Percentiles rank a stretch among this genome's conserved stretches.
phyloP scores from a whole-genome alignment of 192 early-diverging fungal species.

The Coemansia sp. region DNA sequence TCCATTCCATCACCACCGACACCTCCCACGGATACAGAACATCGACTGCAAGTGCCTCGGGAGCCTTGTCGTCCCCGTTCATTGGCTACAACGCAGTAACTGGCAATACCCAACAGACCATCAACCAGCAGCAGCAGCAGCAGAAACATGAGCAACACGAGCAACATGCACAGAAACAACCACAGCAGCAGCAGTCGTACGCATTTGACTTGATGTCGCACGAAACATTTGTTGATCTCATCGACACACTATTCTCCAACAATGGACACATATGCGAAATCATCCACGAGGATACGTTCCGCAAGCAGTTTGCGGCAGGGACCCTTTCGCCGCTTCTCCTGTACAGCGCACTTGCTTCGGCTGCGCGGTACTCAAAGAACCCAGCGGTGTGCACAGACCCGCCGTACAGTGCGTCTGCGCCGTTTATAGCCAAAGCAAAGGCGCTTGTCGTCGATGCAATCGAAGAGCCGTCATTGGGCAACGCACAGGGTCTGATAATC shows the following conservation, averaged over 20 bases:
- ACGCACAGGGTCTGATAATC: constrained; percentile 53
- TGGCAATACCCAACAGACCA: constrained; percentile 1
- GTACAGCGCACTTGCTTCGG: constrained; percentile 42
- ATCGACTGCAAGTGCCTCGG: not conserved
- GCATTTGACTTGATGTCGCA: constrained; percentile 13
- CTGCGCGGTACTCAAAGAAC: constrained; percentile 46
- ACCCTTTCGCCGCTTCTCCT: constrained; percentile 48
- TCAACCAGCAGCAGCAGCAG: constrained; percentile 8
- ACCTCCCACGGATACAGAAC: not conserved
- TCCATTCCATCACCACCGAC: not conserved
- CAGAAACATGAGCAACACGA: not conserved
- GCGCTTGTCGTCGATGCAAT: constrained; percentile 39
- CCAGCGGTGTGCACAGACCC: constrained; percentile 46
- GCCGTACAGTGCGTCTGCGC: constrained; percentile 42
- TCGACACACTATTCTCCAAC: constrained; percentile 38
- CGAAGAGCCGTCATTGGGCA: constrained; percentile 50
- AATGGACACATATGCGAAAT: constrained; percentile 23
- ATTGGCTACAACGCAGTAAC: not conserved
- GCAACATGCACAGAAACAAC: not conserved
- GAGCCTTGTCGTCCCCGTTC: constrained; percentile 1
- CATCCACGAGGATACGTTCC: constrained; percentile 40
- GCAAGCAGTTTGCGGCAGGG: constrained; percentile 43
- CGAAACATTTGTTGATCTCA: constrained; percentile 31
- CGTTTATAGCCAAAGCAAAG: constrained; percentile 39
- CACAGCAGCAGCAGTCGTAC: not conserved